Evolutionary conservation across 2,329 filamentous ascomycete genomes (phyloP), one percentile per base, ranked within the genome.

Genomic region (Epichloe gansuensis): DNA sequence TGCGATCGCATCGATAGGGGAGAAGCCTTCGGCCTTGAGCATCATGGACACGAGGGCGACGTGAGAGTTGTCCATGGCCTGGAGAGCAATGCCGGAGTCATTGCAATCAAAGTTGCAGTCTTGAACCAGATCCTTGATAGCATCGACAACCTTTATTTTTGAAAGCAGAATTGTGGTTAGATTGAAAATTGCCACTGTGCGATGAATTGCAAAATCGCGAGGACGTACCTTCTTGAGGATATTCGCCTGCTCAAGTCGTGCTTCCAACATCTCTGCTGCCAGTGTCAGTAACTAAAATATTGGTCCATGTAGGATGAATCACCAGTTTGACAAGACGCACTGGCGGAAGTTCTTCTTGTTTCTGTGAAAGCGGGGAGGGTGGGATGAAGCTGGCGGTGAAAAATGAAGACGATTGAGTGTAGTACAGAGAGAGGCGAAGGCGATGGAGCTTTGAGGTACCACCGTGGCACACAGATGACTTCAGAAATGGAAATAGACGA

Each of bases 51-150:
- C 93, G 52, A 98, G 88, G 57, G 93, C 93, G 63, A 98, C 93
- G 74, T 98, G 93, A 49, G 91, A 97, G 82, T 97, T 98, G 78
- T 98, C 93, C 94, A 98, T 98, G 66, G 93, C 93, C 74, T 98
- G 93, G 53, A 98, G 87, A 50, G 91, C 91, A 66, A 98, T 93
- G 57, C 93, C 93, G 52, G 89, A 91, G 79, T 98, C 94, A 86
- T 97, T 98, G 86, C 94, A 98, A 80, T 98, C 93, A 75, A 98
- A 98, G 76, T 98, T 98, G 84, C 93, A 98, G 75, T 98, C 93
- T 73, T 97, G 93, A 51, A 98, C 93, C 50, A 98, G 83, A 66
- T 98, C 93, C 75, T 96, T 97, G 83, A 98, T 96, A 63, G 94
- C 89, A 69, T 98, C 94, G 65, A 98, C 91, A 58, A 97, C 88